Base-by-base conservation (phyloP, 2,329 filamentous ascomycete genomes). In the Pestalotiopsis sp. region DNA sequence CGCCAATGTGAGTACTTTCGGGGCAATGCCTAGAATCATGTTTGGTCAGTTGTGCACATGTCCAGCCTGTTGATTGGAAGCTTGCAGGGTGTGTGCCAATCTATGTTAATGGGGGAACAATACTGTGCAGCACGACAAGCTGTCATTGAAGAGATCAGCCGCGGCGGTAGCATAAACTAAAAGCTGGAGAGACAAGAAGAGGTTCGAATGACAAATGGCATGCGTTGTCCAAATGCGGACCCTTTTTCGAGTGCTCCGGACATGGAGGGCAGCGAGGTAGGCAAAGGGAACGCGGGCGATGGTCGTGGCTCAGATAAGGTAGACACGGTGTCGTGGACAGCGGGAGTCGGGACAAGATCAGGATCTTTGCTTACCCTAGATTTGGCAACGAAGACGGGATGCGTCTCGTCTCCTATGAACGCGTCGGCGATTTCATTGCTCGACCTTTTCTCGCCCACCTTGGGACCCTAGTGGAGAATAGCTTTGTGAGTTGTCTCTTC, bases 1-100 rank as follows among this genome's bases (percentile, higher is more conserved):
- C 96, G 93, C 77, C 95, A 97, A 77, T 94, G 91, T 22, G 93
- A 92, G 79, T 97, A 97, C 67, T 91, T 93, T 74, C 91, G 86
- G 6, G 94, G 92, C 66, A 99, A 86, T 22, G 90, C 87, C 94
- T 97, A 73, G 14, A 44, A 65, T 69, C 20, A 20, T 38, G 66
- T 40, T 60, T 35, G 55, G 26, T 65, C 9, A 40, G 35, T 20
- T 22, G 26, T 20, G 24, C 17, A 17, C 22, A n/a, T 20, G 20
- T 24, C 20, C 14, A 24, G 55, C 9, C 20, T 56, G 30, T 57
- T 57, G 52, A 24, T 59, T 17, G 30, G 40, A 39, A 64, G 30
- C 40, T 24, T 4, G 39, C 17, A 24, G 38, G 30, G 22, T 52
- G 58, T 65, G 61, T 64, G 73, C 73, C 67, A 76, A 71, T 70